These are phyloP conservation scores for Coemansia sp. DNA, from an alignment of 192 early-diverging fungal genomes.

Conservation along the genomic window DNA sequence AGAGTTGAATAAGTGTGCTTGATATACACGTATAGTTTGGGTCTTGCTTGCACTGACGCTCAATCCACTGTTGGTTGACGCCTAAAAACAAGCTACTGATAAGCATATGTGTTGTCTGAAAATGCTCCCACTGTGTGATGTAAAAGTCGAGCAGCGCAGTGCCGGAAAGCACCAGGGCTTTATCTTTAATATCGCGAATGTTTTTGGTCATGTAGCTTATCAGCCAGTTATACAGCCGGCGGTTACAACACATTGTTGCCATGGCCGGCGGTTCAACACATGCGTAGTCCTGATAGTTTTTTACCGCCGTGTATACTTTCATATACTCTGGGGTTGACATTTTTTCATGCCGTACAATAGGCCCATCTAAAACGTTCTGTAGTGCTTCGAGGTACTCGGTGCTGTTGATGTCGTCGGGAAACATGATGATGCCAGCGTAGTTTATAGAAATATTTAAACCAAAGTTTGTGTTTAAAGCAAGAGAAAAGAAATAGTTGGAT, in stretches of 20 bases:
- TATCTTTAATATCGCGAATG: background rate
- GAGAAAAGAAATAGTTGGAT: no score
- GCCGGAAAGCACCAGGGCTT: constrained; percentile 32
- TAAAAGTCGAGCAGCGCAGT: background rate
- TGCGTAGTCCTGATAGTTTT: background rate
- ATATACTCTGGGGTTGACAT: background rate
- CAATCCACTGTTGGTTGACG: constrained; percentile 8
- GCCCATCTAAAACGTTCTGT: background rate
- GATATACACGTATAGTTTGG: background rate
- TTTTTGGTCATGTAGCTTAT: background rate
- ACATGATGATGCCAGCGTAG: background rate
- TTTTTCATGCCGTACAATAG: background rate
- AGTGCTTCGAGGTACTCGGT: background rate
- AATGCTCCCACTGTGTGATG: constrained; percentile 52
- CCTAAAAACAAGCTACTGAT: background rate
- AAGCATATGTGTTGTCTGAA: constrained; percentile 26
- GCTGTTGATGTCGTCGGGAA: background rate
- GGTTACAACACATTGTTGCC: background rate
- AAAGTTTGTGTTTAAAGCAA: no score
- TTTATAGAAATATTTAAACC: background rate
- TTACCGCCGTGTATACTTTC: background rate
- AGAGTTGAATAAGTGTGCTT: constrained; percentile 6
- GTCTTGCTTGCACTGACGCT: background rate
- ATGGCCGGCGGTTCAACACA: background rate
- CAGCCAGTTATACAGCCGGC: constrained; percentile 6